A percentile compares a stretch with the other conserved stretches of the same genome.
Evolutionary conservation across 257 asterid species (phyloP).

Genomic region (Plantago elongata): DNA sequence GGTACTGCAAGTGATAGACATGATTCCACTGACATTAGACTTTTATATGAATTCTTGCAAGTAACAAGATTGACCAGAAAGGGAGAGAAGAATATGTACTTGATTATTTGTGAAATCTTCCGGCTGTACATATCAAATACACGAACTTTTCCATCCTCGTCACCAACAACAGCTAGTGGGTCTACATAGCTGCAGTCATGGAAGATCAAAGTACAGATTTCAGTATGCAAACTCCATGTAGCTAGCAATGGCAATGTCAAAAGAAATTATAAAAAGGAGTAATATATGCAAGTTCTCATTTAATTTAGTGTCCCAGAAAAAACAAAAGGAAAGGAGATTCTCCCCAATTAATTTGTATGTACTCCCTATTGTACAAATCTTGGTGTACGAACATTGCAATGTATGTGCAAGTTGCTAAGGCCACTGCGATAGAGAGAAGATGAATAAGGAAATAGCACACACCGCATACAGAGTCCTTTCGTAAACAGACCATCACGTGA

Average conservation of each 20-base stretch:
- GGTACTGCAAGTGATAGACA: background rate
- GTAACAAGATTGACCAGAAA: background rate
- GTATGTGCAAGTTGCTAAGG: no score
- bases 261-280: background rate
- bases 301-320: no score
- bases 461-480: slow-evolving; percentile 88
- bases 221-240: slow-evolving; percentile 3
- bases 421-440: no score
- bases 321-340: background rate
- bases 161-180: slow-evolving; percentile 90
- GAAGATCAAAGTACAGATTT: slow-evolving; percentile 14
- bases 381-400: no score
- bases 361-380: no score
- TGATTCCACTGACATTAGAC: background rate
- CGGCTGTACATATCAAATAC: slow-evolving; percentile 95
- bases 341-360: no score
- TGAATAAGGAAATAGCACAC: slow-evolving; percentile 24
- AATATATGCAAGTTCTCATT: no score
- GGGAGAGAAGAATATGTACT: slow-evolving; percentile 37
- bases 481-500: slow-evolving; percentile 85
- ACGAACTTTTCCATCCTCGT: slow-evolving; percentile 88
- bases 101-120: slow-evolving; percentile 72
- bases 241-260: background rate
- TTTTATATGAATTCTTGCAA: slow-evolving; percentile 8
- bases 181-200: slow-evolving; percentile 67